These are phyloP conservation scores for Abortiporus biennis DNA, from an alignment of 1,284 basidiomycete species.

Conservation along the genomic window DNA sequence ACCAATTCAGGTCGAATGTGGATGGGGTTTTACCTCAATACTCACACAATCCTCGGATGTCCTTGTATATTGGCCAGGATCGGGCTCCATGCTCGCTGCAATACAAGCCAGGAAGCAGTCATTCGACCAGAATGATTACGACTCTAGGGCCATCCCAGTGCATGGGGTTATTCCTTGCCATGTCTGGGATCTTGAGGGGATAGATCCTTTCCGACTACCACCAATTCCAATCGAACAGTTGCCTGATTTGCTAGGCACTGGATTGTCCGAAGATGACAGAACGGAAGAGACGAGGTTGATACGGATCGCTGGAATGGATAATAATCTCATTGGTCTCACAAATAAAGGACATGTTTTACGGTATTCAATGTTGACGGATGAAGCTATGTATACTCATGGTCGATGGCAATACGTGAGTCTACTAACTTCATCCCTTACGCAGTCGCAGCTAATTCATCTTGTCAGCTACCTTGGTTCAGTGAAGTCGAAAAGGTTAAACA, in stretches of 20 bases:
- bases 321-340: conserved; percentile 68
- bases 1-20: conserved; percentile 69
- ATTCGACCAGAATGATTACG: conserved; percentile 37
- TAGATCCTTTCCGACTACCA: conserved; percentile 46
- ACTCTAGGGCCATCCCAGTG: conserved; percentile 6
- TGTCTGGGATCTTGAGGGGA: conserved; percentile 44
- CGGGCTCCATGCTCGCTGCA: conserved; percentile 31
- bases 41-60: conserved; percentile 68
- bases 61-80: conserved; percentile 72
- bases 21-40: conserved; percentile 72
- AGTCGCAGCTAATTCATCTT: conserved; percentile 2
- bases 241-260: conserved; percentile 40
- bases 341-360: conserved; percentile 72
- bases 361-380: conserved; percentile 38
- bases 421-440: conserved; percentile 1
- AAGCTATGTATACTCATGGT: conserved; percentile 30
- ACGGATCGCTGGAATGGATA: conserved; percentile 71
- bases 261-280: conserved; percentile 17
- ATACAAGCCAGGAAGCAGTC: conserved; percentile 35
- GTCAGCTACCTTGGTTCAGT: conserved; percentile 65
- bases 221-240: conserved; percentile 21
- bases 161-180: conserved; percentile 45
- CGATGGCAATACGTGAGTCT: conserved; percentile 74
- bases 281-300: conserved; percentile 47
- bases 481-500: conserved; percentile 45